These are phyloP conservation scores for Peronospora farinosa DNA, from an alignment of 352 stramenopile genomes.

Conservation along the genomic window DNA sequence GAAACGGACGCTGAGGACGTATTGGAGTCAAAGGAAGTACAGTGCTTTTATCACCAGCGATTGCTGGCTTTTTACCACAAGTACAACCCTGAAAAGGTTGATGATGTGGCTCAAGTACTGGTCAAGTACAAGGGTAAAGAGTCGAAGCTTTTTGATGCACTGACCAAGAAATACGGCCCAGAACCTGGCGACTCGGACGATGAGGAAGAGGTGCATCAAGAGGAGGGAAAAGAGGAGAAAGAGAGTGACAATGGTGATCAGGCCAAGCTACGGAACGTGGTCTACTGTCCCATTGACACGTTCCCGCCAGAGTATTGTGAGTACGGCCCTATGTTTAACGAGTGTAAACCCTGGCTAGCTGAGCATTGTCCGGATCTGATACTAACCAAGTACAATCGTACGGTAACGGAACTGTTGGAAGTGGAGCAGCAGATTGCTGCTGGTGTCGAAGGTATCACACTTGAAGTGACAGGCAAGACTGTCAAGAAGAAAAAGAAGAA, in stretches of 20 bases:
- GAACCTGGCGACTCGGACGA: conserved; percentile 72
- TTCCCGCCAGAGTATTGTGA: conserved; percentile 83
- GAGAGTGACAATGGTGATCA: conserved; percentile 31
- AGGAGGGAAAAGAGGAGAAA: too few relatives aligned
- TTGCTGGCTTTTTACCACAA: conserved; percentile 75
- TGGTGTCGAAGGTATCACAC: conserved; percentile 67
- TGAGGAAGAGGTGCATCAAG: conserved; percentile 41
- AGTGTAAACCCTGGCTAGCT: conserved; percentile 77
- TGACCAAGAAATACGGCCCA: conserved; percentile 82
- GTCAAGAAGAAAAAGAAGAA: conserved; percentile 84
- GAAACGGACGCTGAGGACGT: conserved; percentile 22
- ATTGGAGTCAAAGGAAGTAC: conserved; percentile 11
- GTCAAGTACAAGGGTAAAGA: conserved; percentile 81
- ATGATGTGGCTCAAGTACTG: conserved; percentile 55
- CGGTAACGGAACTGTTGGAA: conserved; percentile 64
- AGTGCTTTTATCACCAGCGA: conserved; percentile 56
- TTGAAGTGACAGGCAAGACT: conserved; percentile 64
- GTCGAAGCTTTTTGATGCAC: conserved; percentile 65
- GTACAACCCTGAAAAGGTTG: conserved; percentile 78
- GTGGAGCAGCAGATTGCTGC: conserved; percentile 74
- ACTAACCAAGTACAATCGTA: conserved; percentile 83
- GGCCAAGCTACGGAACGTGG: conserved; percentile 53
- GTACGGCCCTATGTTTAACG: conserved; percentile 79
- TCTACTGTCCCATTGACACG: conserved; percentile 82
- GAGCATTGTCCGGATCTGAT: conserved; percentile 67